phyloP scores from a whole-genome alignment of 306 rosid species.

The Ochetophila trinervis region DNA sequence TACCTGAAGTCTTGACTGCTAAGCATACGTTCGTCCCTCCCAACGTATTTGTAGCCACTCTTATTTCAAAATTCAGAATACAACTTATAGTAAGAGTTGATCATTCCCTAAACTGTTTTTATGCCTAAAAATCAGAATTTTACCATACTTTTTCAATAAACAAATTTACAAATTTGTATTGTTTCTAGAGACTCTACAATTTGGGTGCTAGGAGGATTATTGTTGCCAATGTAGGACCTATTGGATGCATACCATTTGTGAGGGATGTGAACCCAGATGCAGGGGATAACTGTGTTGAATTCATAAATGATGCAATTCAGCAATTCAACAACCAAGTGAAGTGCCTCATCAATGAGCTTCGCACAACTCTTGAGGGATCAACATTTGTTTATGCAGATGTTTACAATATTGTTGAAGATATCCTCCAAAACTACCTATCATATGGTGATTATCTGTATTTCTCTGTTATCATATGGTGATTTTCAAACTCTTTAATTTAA shows the following conservation, averaged over 20 bases:
- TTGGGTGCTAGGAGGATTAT: slow-evolving; percentile 64
- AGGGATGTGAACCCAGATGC: slow-evolving; percentile 53
- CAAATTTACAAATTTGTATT: not conserved
- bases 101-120: not conserved
- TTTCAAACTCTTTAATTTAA: not conserved
- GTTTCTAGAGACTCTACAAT: slow-evolving; percentile 48
- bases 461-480: slow-evolving; percentile 45
- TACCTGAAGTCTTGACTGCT: slow-evolving; percentile 30
- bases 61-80: slow-evolving; percentile 50
- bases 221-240: slow-evolving; percentile 71
- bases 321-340: slow-evolving; percentile 47
- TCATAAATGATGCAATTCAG: slow-evolving; percentile 50
- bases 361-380: slow-evolving; percentile 34
- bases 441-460: slow-evolving; percentile 55
- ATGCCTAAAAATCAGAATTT: too few species aligned
- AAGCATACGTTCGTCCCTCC: slow-evolving; percentile 31
- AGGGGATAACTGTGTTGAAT: slow-evolving; percentile 43
- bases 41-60: slow-evolving; percentile 37
- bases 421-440: slow-evolving; percentile 38
- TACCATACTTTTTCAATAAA: not conserved
- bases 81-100: slow-evolving; percentile 47
- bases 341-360: slow-evolving; percentile 45
- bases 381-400: slow-evolving; percentile 63
- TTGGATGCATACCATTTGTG: slow-evolving; percentile 71
- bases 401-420: slow-evolving; percentile 50